Evolutionary conservation across 1,284 basidiomycete genomes (phyloP).

Genomic region (Trichosporon inkin): DNA sequence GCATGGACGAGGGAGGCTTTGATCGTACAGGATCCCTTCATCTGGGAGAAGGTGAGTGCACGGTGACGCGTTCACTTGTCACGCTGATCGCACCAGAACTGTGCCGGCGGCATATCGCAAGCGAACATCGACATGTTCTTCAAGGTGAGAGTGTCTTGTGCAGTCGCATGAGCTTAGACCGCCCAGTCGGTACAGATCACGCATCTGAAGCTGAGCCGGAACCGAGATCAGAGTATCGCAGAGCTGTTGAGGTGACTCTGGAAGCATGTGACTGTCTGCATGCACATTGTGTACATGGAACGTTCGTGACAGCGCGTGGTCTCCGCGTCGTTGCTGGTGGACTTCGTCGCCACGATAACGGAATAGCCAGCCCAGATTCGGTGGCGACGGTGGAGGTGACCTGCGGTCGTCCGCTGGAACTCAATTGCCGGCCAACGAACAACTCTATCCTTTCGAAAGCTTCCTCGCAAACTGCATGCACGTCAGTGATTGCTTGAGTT

Average conservation of each 20-base stretch:
- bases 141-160: constrained; percentile 8
- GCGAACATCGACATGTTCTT: constrained; percentile 10
- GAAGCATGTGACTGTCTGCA: neutral
- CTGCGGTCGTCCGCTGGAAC: neutral
- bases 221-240: neutral
- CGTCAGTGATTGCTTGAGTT: too few relatives aligned
- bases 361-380: neutral
- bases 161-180: neutral
- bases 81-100: constrained; percentile 21
- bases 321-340: neutral
- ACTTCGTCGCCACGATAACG: neutral
- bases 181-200: neutral
- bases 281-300: neutral
- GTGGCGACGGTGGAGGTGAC: constrained; percentile 2
- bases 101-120: constrained; percentile 21
- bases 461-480: neutral
- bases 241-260: neutral
- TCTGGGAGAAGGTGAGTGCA: constrained; percentile 45
- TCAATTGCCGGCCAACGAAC: neutral
- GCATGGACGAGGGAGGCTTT: constrained; percentile 16
- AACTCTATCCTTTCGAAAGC: neutral
- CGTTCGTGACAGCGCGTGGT: neutral
- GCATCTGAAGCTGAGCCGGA: neutral
- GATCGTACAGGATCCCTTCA: constrained; percentile 50
- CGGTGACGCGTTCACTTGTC: constrained; percentile 2